phyloP scores from a whole-genome alignment of 2,329 filamentous ascomycete species.

The Byssochlamys sp. region DNA sequence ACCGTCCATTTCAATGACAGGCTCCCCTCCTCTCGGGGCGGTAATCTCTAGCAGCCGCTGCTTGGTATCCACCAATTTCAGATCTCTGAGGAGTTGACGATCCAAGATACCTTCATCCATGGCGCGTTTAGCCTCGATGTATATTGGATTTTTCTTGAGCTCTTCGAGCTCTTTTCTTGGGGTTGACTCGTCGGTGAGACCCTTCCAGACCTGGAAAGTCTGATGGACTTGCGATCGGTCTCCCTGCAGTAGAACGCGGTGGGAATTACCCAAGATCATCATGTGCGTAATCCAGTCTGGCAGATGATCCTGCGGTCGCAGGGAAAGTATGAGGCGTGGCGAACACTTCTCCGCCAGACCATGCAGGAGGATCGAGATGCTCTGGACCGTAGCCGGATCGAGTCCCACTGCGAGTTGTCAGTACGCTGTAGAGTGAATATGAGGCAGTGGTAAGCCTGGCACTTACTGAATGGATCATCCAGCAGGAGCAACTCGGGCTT shows the following conservation, averaged over 20 bases:
- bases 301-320: conserved; percentile 75
- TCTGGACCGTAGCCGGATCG: conserved; percentile 69
- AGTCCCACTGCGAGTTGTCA: conserved; percentile 57
- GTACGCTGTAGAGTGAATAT: conserved; percentile 2
- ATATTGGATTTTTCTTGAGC: conserved; percentile 5
- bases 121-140: conserved; percentile 6
- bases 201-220: conserved; percentile 20
- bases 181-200: conserved; percentile 5
- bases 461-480: conserved; percentile 77
- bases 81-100: conserved; percentile 16
- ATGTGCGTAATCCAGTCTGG: conserved; percentile 87
- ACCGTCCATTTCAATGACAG: conserved; percentile 76
- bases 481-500: conserved; percentile 72
- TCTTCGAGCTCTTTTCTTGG: conserved; percentile 2
- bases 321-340: conserved; percentile 65
- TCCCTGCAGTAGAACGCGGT: conserved; percentile 58
- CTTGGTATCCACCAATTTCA: conserved; percentile 11
- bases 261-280: conserved; percentile 59
- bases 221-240: conserved; percentile 52
- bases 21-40: conserved; percentile 46
- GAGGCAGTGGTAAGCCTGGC: background rate
- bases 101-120: conserved; percentile 16
- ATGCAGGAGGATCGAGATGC: conserved; percentile 61
- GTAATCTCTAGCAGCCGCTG: conserved; percentile 6
- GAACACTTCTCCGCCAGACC: conserved; percentile 55